A percentile compares a stretch with the other conserved stretches of the same genome.
Conservation (phyloP, 208 protist genomes). For the Leishmania guyanensis region DNA sequence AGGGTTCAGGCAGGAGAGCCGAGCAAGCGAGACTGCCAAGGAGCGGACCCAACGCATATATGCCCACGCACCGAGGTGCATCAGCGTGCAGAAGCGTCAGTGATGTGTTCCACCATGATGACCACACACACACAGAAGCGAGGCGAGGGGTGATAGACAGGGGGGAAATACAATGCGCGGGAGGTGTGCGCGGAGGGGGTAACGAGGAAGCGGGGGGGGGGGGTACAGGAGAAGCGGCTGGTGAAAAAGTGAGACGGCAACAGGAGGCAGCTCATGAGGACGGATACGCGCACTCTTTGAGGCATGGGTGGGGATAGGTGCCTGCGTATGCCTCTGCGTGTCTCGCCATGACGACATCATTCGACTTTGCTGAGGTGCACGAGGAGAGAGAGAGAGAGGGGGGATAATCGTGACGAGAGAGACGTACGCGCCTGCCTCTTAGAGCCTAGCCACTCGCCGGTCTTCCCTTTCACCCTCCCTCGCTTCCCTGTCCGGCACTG, state of each 20-base stretch:
- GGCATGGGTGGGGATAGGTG: not conserved
- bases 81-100: not conserved
- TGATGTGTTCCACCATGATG: not conserved
- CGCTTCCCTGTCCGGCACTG: not conserved
- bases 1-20: not conserved
- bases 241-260: not conserved
- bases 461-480: not conserved
- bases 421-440: not conserved
- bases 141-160: not conserved
- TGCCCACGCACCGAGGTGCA: not conserved
- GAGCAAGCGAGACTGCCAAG: not conserved
- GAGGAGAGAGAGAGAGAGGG: too few relatives aligned
- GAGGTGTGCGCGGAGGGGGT: not conserved
- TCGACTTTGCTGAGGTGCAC: not conserved
- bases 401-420: not conserved
- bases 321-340: not conserved
- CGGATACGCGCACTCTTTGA: not conserved
- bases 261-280: not conserved
- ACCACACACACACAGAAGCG: slow-evolving; percentile 5
- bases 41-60: not conserved
- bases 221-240: not conserved
- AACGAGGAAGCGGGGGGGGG: not conserved
- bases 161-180: not conserved
- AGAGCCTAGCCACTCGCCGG: not conserved
- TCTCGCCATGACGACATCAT: not conserved